Evolutionary conservation across 129 eudicot genomes (phyloP).

Genomic region (Pseudognaphalium luteoalbum): DNA sequence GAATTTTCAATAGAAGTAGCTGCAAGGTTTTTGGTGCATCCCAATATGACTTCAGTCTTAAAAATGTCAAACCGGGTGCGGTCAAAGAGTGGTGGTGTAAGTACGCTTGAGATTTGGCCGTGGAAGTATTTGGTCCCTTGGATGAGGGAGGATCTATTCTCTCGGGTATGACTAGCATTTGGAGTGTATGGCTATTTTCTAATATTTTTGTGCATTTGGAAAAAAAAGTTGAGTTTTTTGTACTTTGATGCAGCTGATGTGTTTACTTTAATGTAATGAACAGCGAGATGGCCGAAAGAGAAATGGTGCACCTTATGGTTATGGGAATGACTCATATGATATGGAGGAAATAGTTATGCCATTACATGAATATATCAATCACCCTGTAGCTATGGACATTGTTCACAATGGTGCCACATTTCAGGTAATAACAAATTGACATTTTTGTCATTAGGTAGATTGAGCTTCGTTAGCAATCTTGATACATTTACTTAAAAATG

Average conservation of each 20-base stretch:
- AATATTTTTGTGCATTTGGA: neutral
- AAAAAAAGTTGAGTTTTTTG: neutral
- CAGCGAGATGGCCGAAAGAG: conserved; percentile 77
- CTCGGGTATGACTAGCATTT: conserved; percentile 60
- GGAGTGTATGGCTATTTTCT: neutral
- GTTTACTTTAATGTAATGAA: conserved; percentile 33
- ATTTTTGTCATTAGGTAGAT: too few relatives aligned
- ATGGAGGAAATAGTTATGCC: conserved; percentile 90
- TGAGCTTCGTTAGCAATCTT: too few relatives aligned
- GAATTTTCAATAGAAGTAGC: conserved; percentile 96
- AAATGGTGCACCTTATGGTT: conserved; percentile 29
- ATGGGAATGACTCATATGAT: conserved; percentile 62
- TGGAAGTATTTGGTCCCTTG: conserved; percentile 99
- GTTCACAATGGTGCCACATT: conserved; percentile 98
- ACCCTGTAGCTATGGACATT: conserved; percentile 80
- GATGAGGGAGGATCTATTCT: conserved; percentile 96
- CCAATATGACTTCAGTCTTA: conserved; percentile 72
- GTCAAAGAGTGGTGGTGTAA: conserved; percentile 51
- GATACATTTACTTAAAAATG: too few relatives aligned
- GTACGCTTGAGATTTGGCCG: conserved; percentile 96
- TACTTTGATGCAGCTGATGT: conserved; percentile 19
- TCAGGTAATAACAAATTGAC: conserved; percentile 55
- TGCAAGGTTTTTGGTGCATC: conserved; percentile 89
- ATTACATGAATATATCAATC: conserved; percentile 65
- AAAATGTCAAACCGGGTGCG: conserved; percentile 62